phyloP scores from a whole-genome alignment of 2,329 filamentous ascomycete genomes.

The Aspergillus fijiensis region DNA sequence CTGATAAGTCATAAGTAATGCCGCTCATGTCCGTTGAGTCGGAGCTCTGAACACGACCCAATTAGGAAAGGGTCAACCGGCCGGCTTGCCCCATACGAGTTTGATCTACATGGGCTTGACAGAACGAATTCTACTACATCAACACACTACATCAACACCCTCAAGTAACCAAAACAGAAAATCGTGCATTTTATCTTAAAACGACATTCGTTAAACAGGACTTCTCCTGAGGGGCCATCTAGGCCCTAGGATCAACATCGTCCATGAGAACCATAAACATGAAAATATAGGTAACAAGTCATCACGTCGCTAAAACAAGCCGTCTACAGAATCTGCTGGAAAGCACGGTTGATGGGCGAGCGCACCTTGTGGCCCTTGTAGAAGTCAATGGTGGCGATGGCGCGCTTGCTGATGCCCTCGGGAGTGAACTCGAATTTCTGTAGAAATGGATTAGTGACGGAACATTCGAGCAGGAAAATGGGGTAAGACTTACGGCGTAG shows the following conservation, averaged over 20 bases:
- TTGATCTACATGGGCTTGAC: too few species aligned
- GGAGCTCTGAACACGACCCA: too few species aligned
- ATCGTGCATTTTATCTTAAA: conserved; percentile 15
- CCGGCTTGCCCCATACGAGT: too few species aligned
- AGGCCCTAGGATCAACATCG: conserved; percentile 18
- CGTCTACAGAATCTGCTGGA: conserved; percentile 89
- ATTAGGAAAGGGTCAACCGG: too few species aligned
- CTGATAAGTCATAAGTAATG: too few species aligned
- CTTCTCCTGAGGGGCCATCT: conserved; percentile 9
- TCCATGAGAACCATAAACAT: conserved; percentile 29
- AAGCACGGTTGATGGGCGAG: conserved; percentile 94
- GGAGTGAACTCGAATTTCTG: conserved; percentile 99
- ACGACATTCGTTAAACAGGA: conserved; percentile 24
- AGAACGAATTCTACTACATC: neutral
- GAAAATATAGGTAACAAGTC: conserved; percentile 21
- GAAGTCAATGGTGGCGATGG: conserved; percentile 87
- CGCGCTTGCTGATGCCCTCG: conserved; percentile 94
- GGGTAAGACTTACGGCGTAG: conserved; percentile 68
- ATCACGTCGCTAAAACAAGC: conserved; percentile 19
- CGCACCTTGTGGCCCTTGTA: conserved; percentile 95
- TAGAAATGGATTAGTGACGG: conserved; percentile 4
- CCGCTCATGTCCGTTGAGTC: too few species aligned
- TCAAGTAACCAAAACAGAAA: neutral
- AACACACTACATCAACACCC: neutral
- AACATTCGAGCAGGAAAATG: neutral